Evolutionary conservation across 352 stramenopile genomes (phyloP).

Genomic region (Phytophthora agathidicida): DNA sequence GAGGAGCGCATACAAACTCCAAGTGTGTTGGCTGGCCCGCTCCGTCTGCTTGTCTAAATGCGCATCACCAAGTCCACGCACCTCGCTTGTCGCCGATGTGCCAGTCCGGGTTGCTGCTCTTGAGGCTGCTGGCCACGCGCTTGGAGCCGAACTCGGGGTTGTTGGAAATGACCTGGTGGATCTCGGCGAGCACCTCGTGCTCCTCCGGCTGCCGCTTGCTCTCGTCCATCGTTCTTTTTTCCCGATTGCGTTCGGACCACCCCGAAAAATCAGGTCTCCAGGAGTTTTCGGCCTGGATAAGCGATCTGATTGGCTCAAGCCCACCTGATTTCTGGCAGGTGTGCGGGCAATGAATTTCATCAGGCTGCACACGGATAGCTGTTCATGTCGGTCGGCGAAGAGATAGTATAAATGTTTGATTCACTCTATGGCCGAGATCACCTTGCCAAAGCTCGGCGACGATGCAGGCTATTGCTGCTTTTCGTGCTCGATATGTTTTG

Average conservation of each 20-base stretch:
- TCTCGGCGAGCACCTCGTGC: conserved; percentile 63
- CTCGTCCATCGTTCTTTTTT: conserved; percentile 43
- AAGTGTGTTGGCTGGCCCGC: conserved; percentile 7
- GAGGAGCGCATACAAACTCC: neutral
- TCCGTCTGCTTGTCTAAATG: conserved; percentile 16
- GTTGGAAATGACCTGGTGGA: conserved; percentile 55
- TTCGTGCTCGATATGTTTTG: no score
- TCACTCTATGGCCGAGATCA: no score
- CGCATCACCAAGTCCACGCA: no score
- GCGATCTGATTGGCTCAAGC: no score
- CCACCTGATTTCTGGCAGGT: no score
- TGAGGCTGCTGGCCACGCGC: conserved; percentile 63
- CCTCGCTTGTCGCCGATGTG: conserved; percentile 73
- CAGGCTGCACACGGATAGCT: no score
- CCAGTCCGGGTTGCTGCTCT: conserved; percentile 74
- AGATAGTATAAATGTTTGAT: no score
- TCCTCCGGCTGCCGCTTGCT: conserved; percentile 66
- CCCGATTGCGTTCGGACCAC: conserved; percentile 2
- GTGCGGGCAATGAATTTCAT: no score
- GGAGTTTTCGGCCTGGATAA: no score
- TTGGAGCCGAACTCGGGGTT: conserved; percentile 80
- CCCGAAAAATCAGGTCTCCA: conserved; percentile 38
- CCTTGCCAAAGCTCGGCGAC: no score
- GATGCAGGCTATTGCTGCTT: no score
- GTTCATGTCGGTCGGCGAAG: no score